Base-by-base conservation (phyloP, 2,329 filamentous ascomycete species). In the Metarhizium rileyi region DNA sequence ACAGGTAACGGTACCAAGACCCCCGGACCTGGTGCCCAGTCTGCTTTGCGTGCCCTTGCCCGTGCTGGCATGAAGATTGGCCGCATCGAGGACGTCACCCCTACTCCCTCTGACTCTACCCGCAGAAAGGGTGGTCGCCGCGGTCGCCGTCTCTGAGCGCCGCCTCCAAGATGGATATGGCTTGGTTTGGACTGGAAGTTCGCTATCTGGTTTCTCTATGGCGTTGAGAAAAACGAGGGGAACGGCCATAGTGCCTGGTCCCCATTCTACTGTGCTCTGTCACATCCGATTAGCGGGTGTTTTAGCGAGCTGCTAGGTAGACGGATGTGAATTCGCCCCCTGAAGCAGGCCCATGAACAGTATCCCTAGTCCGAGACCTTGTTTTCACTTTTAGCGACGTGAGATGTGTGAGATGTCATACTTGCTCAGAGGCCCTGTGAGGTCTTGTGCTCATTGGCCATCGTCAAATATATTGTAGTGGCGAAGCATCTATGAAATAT, bases 101-200 rank as follows among this genome's bases (percentile, higher is more conserved):
- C 93, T 66, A 98, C 93, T 56, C 93, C 94, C 66, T 98, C 93
- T 75, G 93, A 98, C 78, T 95, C 89, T 74, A 98, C 93, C 69
- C 88, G 93, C 78, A 90, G 91, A 81, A 98, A 98, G 90, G 93
- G 93, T 81, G 93, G 93, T 96, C 90, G 93, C 78, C 91, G 93
- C 87, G 93, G 93, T 97, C 93, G 93, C 80, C 91, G 93, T 95
- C 87, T 98, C 76, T 98, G 80, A 87, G 76, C 53, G 47, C 52
- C 48, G 46, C 50, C 46, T 46, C 35, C 30, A 44, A 46, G 26
- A 40, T 41, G 14, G 61, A 52, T 56, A 53, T 58, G 53, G 57
- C 56, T 61, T 62, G 58, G 59, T 57, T 62, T 60, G 62, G 60
- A 61, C 61, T 63, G 62, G 64, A 66, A 61, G 64, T 67, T 65